Percentiles rank a stretch among this genome's conserved stretches.
These are phyloP conservation scores for Psilocybe cyanescens DNA, from an alignment of 768 basidiomycete genomes.

Conservation along the genomic window DNA sequence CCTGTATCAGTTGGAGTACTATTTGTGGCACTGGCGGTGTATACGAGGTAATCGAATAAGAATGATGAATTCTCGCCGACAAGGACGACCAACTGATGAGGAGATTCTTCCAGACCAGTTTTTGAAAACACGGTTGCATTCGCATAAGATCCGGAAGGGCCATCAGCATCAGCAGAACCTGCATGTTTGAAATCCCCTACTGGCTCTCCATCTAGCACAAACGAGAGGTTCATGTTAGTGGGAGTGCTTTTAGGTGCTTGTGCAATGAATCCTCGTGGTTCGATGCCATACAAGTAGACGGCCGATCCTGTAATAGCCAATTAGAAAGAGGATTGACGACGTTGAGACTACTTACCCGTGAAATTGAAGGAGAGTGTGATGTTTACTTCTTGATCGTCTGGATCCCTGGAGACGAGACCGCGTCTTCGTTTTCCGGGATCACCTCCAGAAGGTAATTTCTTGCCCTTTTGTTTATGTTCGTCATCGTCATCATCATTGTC, in stretches of 20 bases:
- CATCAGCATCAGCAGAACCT: constrained; percentile 21
- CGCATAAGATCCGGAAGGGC: constrained; percentile 30
- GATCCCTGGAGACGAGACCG: constrained; percentile 18
- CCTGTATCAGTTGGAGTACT: constrained; percentile 12
- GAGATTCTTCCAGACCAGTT: constrained; percentile 34
- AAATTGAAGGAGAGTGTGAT: constrained; percentile 46
- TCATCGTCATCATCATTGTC: background rate
- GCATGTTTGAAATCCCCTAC: constrained; percentile 31
- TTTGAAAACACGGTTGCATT: constrained; percentile 42
- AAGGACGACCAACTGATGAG: constrained; percentile 46
- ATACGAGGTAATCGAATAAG: constrained; percentile 51
- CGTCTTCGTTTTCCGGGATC: constrained; percentile 5
- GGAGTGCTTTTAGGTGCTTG: constrained; percentile 28
- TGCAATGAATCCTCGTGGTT: constrained; percentile 30
- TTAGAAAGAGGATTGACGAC: background rate
- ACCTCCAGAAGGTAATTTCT: constrained; percentile 3
- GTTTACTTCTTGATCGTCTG: constrained; percentile 32
- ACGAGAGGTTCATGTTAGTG: constrained; percentile 46
- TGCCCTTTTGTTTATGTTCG: background rate
- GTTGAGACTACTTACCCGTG: constrained; percentile 34
- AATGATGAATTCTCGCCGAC: constrained; percentile 50
- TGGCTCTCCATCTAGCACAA: constrained; percentile 42
- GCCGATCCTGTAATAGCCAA: constrained; percentile 43
- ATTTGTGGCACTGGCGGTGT: constrained; percentile 28
- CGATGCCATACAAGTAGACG: constrained; percentile 48